Percentiles rank a stretch among this genome's conserved stretches.
These are phyloP conservation scores for Dionaea muscipula DNA, from an alignment of 179 eudicot genomes.

Conservation along the genomic window DNA sequence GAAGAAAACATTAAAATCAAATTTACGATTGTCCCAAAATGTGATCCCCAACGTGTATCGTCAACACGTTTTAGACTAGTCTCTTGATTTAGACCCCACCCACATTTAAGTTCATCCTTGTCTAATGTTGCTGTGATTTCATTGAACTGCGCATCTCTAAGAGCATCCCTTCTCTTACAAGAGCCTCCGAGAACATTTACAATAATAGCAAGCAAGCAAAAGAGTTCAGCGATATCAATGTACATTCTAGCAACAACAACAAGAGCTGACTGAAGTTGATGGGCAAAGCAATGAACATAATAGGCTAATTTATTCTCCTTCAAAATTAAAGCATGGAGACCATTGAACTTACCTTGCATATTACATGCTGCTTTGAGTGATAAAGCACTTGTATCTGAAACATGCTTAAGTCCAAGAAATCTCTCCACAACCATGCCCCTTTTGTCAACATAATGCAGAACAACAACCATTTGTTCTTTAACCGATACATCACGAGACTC, in stretches of 20 bases:
- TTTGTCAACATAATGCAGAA: slow-evolving; percentile 9
- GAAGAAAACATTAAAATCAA: background rate
- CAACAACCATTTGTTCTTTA: slow-evolving; percentile 10
- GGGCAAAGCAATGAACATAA: slow-evolving; percentile 6
- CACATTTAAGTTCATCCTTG: background rate
- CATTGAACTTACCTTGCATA: slow-evolving; percentile 7
- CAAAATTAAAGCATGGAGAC: slow-evolving; percentile 6
- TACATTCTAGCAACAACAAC: background rate
- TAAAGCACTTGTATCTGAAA: slow-evolving; percentile 2
- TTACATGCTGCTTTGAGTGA: slow-evolving; percentile 11
- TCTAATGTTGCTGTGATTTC: background rate
- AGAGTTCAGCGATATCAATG: background rate
- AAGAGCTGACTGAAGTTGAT: slow-evolving; percentile 3
- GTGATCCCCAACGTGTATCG: slow-evolving; percentile 16
- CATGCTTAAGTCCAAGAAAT: slow-evolving; percentile 9
- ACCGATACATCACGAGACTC: slow-evolving; percentile 6
- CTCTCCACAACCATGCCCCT: background rate
- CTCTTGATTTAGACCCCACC: slow-evolving; percentile 13
- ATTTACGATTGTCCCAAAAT: slow-evolving; percentile 5
- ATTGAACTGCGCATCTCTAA: background rate
- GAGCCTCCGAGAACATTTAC: background rate
- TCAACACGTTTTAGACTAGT: background rate
- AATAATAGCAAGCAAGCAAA: background rate
- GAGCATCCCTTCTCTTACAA: background rate
- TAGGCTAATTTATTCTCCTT: background rate